A percentile compares a stretch with the other conserved stretches of the same genome.
phyloP scores from a whole-genome alignment of 495 filamentous ascomycete genomes.

The Tuber magnatum region DNA sequence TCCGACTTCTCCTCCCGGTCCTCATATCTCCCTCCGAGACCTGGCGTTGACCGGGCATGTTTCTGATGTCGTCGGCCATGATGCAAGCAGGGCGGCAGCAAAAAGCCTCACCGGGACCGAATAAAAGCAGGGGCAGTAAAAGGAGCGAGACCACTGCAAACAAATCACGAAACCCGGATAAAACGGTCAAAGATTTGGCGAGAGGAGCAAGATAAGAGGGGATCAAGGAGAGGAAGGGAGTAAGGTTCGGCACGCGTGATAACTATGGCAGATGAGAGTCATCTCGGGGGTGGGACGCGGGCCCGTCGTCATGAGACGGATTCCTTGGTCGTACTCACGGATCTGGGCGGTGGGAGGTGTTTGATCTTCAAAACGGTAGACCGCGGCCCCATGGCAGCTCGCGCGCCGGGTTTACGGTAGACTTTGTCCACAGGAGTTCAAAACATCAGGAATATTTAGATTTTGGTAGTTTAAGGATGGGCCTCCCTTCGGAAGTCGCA shows the following conservation, averaged over 20 bases:
- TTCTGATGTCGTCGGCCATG: not conserved
- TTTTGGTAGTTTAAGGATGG: not conserved
- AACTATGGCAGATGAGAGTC: conserved; percentile 16
- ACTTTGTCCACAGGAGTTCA: not conserved
- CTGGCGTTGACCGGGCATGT: conserved; percentile 7
- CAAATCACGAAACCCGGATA: not conserved
- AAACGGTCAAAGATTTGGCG: not conserved
- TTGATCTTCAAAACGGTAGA: not conserved
- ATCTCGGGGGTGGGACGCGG: conserved; percentile 24
- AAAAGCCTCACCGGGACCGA: not conserved
- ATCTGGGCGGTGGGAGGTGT: not conserved
- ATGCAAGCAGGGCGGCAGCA: not conserved
- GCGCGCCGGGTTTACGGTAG: not conserved
- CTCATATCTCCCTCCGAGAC: conserved; percentile 30
- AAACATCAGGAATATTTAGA: not conserved
- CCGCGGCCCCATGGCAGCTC: not conserved
- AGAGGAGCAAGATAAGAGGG: conserved; percentile 21
- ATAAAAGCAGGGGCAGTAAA: not conserved
- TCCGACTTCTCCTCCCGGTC: conserved; percentile 23
- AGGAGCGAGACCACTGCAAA: not conserved
- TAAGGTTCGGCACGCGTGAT: conserved; percentile 28
- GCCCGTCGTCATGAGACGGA: conserved; percentile 20
- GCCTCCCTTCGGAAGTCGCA: not conserved
- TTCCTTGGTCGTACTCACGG: not conserved
- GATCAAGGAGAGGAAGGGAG: conserved; percentile 16